These are phyloP conservation scores for Colletotrichum cuscutae DNA, from an alignment of 2,329 filamentous ascomycete species.

Conservation along the genomic window DNA sequence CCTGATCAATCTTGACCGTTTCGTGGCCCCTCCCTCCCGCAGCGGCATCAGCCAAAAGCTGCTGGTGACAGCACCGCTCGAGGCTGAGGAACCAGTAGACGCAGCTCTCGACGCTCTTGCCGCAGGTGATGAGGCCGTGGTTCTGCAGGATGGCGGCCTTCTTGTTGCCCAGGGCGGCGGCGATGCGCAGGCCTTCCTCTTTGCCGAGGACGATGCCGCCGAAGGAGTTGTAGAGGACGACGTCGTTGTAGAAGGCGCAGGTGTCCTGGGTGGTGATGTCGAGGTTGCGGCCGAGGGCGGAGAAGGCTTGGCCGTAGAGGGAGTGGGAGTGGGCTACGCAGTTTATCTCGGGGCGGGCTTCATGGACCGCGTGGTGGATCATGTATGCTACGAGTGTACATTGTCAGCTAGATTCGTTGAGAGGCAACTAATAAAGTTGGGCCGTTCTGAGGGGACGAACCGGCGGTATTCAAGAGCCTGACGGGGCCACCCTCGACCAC, in stretches of 20 bases:
- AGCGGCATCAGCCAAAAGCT: constrained; percentile 67
- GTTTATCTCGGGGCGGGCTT: constrained; percentile 62
- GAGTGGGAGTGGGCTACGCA: constrained; percentile 66
- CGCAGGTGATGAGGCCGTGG: constrained; percentile 64
- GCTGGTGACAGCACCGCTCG: constrained; percentile 59
- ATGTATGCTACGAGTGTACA: constrained; percentile 49
- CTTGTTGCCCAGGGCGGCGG: constrained; percentile 54
- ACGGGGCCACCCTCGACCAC: constrained; percentile 69
- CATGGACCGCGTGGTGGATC: constrained; percentile 61
- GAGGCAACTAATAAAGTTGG: too few relatives aligned
- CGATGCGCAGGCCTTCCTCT: constrained; percentile 62
- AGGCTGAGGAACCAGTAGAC: constrained; percentile 66
- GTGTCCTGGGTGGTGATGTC: constrained; percentile 75
- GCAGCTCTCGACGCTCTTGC: constrained; percentile 58
- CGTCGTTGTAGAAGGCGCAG: constrained; percentile 67
- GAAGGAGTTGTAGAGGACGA: constrained; percentile 57
- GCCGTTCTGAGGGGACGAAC: background rate
- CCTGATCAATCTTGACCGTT: constrained; percentile 74
- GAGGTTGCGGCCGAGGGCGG: constrained; percentile 67
- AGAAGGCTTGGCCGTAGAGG: constrained; percentile 67
- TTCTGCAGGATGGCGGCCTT: constrained; percentile 66
- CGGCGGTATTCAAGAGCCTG: constrained; percentile 29
- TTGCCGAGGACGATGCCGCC: constrained; percentile 62
- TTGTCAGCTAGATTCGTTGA: background rate
- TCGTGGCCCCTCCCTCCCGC: constrained; percentile 69